Evolutionary conservation across 495 filamentous ascomycete genomes (phyloP), one percentile per base, ranked within the genome.

Genomic region (Penicillium dipodomyicola): DNA sequence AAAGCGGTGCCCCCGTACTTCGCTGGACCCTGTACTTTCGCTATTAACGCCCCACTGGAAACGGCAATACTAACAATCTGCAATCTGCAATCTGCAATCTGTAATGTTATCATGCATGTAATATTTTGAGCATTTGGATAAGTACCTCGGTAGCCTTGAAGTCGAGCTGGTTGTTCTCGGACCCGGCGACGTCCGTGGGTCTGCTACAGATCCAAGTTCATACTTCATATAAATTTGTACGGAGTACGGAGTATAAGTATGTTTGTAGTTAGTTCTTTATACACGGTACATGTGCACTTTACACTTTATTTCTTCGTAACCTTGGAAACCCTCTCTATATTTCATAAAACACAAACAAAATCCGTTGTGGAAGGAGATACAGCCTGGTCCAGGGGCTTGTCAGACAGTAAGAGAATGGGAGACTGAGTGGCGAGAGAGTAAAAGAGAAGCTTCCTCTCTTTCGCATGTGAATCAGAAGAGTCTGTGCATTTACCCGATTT

Each of bases 401-500:
- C 49, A 60, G 53, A 47, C 40, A 20, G 29, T 22, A 56, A 47
- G 33, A 37, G 14, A 35, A 12, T 35, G 32, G 32, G 4, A 35
- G 32, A 37, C n/a, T 37, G 33, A 17, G 35, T 39, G 35, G 35
- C 35, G 35, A 39, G n/a, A 8, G 14, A 37, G 11, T 33, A 37
- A 32, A 11, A 32, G 30, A 32, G 30, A 32, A 47, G 45, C 45
- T 47, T 47, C 44, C 33, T 5, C 33, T 14, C 19, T 30, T 17
- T 49, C 17, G 29, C 47, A 49, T 49, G 30, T 49, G 46, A 48
- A 20, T 15, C 29, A 29, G 29, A 46, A 11, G 43, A 48, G 37
- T 39, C 51, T 46, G 61, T 64, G 61, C 65, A 67, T 67, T 67
- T 67, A 60, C 65, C 65, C 59, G 54, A 67, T 67, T 67, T 15